These are phyloP conservation scores for Xanthoparmelia taractica DNA, from an alignment of 495 filamentous ascomycete species.

Conservation along the genomic window DNA sequence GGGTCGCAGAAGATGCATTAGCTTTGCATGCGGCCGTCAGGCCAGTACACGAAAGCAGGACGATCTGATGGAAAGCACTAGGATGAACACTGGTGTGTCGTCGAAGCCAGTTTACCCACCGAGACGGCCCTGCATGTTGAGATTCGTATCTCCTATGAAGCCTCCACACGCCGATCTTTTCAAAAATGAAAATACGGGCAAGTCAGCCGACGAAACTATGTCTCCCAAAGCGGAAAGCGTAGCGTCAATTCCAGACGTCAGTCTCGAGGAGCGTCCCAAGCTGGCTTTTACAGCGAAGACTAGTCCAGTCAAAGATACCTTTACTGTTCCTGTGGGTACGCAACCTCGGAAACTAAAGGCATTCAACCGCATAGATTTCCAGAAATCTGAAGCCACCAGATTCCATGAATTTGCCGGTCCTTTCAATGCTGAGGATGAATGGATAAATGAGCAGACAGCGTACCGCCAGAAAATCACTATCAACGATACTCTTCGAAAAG, in stretches of 20 bases:
- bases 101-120: constrained; percentile 21
- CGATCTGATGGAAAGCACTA: constrained; percentile 2
- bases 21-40: constrained; percentile 70
- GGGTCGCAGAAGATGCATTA: constrained; percentile 79
- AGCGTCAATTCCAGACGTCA: background rate
- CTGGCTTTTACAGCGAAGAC: constrained; percentile 22
- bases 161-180: constrained; percentile 26
- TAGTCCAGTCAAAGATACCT: background rate
- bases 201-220: background rate
- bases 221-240: background rate
- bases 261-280: constrained; percentile 34
- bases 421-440: constrained; percentile 73
- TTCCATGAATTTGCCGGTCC: constrained; percentile 94
- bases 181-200: background rate
- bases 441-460: constrained; percentile 61
- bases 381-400: constrained; percentile 58
- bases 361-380: constrained; percentile 38
- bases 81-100: background rate
- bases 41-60: constrained; percentile 7
- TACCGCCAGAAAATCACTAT: constrained; percentile 68
- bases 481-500: constrained; percentile 81
- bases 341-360: constrained; percentile 6
- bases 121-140: constrained; percentile 49
- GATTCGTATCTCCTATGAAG: constrained; percentile 53
- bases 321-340: background rate